These are phyloP conservation scores for Dipteronia sinensis DNA, from an alignment of 345 rosid species.

Conservation along the genomic window DNA sequence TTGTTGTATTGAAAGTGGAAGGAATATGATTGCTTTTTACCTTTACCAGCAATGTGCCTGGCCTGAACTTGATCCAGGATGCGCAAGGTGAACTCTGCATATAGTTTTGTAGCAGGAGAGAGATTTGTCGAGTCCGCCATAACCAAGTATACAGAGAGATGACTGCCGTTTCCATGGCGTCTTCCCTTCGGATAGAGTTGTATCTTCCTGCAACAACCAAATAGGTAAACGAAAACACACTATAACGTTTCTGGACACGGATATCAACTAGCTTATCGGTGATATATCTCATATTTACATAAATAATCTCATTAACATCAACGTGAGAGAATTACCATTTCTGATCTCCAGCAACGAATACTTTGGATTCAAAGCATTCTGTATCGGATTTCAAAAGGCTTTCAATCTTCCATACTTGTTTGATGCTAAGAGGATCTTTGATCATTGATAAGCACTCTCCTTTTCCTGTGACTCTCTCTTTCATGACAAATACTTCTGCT, in stretches of 20 bases:
- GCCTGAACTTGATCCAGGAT: slow-evolving; percentile 35
- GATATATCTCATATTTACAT: no score
- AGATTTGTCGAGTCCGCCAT: slow-evolving; percentile 27
- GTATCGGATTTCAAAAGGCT: slow-evolving; percentile 28
- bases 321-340: slow-evolving; percentile 32
- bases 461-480: slow-evolving; percentile 32
- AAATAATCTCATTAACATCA: not conserved
- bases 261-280: no score
- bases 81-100: slow-evolving; percentile 33
- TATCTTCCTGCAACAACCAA: no score
- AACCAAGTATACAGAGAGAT: slow-evolving; percentile 34
- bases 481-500: slow-evolving; percentile 42
- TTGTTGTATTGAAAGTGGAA: not conserved
- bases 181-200: not conserved
- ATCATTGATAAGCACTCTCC: slow-evolving; percentile 40
- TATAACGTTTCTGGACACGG: no score
- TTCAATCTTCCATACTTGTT: slow-evolving; percentile 38
- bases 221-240: no score
- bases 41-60: slow-evolving; percentile 32
- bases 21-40: slow-evolving; percentile 25
- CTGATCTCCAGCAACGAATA: slow-evolving; percentile 30
- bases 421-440: slow-evolving; percentile 16
- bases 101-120: slow-evolving; percentile 32
- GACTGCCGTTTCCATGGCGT: slow-evolving; percentile 25
- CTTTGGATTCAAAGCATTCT: slow-evolving; percentile 24